A percentile compares a stretch with the other conserved stretches of the same genome.
phyloP scores from a whole-genome alignment of 805 yeast species.

The Pichia ethanolica region DNA sequence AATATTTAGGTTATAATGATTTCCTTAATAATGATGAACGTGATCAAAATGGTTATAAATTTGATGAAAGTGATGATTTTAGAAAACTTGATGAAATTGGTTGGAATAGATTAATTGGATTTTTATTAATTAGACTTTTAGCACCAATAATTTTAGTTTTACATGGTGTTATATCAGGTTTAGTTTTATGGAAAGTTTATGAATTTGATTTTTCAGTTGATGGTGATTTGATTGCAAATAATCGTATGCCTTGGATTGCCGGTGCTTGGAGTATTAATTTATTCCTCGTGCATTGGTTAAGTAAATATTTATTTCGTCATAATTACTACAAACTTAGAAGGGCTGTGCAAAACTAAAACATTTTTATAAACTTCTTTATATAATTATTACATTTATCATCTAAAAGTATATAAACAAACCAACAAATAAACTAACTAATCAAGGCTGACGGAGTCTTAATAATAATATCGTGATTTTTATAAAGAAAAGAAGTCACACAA shows the following conservation, averaged over 20 bases:
- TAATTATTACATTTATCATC: too few relatives aligned
- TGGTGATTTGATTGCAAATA: constrained; percentile 7
- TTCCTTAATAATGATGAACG: constrained; percentile 1
- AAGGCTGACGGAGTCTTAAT: too few relatives aligned
- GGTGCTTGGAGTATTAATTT: constrained; percentile 16
- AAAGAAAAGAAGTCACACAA: too few relatives aligned
- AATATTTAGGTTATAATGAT: constrained; percentile 10
- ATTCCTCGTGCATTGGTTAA: constrained; percentile 21
- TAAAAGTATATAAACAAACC: too few relatives aligned
- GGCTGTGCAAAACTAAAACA: too few relatives aligned
- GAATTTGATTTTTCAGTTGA: constrained; percentile 11
- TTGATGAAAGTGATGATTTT: constrained; percentile 8
- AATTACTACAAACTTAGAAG: constrained; percentile 18
- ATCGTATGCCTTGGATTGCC: constrained; percentile 16
- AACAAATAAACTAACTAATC: too few relatives aligned
- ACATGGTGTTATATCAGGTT: constrained; percentile 18
- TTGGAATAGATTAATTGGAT: constrained; percentile 24
- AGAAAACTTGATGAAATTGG: constrained; percentile 15
- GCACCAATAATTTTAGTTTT: constrained; percentile 22
- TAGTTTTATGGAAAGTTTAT: constrained; percentile 15
- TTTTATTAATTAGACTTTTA: constrained; percentile 17
- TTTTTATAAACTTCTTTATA: too few relatives aligned
- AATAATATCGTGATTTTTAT: too few relatives aligned
- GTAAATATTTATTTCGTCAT: constrained; percentile 19
- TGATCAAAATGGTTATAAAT: constrained; percentile 5